phyloP scores from a whole-genome alignment of 305 asterid genomes.

The Petunia hybrid region DNA sequence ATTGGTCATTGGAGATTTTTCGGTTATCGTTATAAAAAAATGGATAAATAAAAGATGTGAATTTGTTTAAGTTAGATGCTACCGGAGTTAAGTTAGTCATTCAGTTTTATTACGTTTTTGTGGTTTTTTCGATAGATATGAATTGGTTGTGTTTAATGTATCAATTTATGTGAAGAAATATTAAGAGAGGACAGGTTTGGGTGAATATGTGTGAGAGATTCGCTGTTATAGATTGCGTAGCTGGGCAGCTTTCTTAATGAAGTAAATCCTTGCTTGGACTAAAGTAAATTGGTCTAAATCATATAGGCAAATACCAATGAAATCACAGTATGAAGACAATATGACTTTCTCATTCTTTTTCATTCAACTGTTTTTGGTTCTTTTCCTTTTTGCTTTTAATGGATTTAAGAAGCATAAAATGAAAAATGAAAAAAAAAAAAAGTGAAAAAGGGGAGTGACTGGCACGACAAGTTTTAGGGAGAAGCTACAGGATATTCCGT shows the following conservation, averaged over 20 bases:
- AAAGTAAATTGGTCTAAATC: background rate
- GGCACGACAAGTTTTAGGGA: background rate
- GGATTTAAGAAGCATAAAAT: slow-evolving; percentile 11
- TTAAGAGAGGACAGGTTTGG: background rate
- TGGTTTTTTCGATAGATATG: slow-evolving; percentile 11
- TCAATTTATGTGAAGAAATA: slow-evolving; percentile 8
- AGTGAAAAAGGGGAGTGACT: background rate
- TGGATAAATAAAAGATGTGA: too few species aligned
- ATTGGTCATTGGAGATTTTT: too few species aligned
- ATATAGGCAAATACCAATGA: background rate
- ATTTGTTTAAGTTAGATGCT: background rate
- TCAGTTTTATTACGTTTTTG: background rate
- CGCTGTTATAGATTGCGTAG: background rate
- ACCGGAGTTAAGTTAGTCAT: background rate
- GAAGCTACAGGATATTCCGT: background rate
- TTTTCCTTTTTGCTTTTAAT: background rate
- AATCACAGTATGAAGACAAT: background rate
- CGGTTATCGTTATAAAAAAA: too few species aligned
- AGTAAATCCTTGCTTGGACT: background rate
- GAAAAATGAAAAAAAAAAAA: background rate
- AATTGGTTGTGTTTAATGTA: background rate
- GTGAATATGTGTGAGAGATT: background rate
- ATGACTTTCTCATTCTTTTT: slow-evolving; percentile 12
- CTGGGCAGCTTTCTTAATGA: background rate
- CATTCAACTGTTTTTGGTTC: background rate